Percentiles rank a stretch among this genome's conserved stretches.
Evolutionary conservation across 2,329 filamentous ascomycete species (phyloP).

Genomic region (Aspergillus unguis): DNA sequence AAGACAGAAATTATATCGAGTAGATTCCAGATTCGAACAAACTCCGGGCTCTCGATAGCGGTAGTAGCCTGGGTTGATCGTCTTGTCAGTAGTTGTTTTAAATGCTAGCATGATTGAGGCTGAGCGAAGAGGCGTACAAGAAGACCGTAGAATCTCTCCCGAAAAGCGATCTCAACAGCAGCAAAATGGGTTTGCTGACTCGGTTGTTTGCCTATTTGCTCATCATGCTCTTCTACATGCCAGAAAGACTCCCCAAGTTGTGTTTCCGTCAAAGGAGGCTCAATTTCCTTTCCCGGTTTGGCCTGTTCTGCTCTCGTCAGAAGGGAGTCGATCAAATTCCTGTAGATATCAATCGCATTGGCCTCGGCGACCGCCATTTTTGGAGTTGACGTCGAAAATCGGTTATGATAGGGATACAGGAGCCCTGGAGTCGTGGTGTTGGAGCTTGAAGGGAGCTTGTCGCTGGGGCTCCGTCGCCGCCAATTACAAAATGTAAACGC

Average conservation of each 20-base stretch:
- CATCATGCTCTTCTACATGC: slow-evolving; percentile 32
- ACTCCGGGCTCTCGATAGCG: slow-evolving; percentile 71
- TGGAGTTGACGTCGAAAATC: background rate
- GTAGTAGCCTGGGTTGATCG: slow-evolving; percentile 59
- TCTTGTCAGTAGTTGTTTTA: slow-evolving; percentile 13
- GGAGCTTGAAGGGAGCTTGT: slow-evolving; percentile 2
- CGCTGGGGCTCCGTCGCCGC: slow-evolving; percentile 33
- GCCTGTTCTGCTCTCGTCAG: slow-evolving; percentile 57
- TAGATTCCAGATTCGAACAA: slow-evolving; percentile 86
- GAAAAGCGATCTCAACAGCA: slow-evolving; percentile 77
- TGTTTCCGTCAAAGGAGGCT: slow-evolving; percentile 70
- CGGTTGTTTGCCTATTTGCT: slow-evolving; percentile 34
- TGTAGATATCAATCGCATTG: slow-evolving; percentile 45
- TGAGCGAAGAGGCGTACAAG: slow-evolving; percentile 56
- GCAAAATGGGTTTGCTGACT: slow-evolving; percentile 58
- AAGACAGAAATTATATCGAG: slow-evolving; percentile 87
- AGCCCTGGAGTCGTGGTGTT: slow-evolving; percentile 8
- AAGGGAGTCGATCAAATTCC: slow-evolving; percentile 54
- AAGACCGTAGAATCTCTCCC: slow-evolving; percentile 73
- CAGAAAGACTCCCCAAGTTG: slow-evolving; percentile 48
- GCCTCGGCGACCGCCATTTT: slow-evolving; percentile 35
- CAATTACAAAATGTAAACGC: slow-evolving; percentile 25
- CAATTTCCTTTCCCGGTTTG: slow-evolving; percentile 62
- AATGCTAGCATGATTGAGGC: background rate
- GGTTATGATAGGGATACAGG: background rate